A percentile compares a stretch with the other conserved stretches of the same genome.
These are phyloP conservation scores for Ceratocystis destructans DNA, from an alignment of 2,329 filamentous ascomycete species.

Conservation along the genomic window DNA sequence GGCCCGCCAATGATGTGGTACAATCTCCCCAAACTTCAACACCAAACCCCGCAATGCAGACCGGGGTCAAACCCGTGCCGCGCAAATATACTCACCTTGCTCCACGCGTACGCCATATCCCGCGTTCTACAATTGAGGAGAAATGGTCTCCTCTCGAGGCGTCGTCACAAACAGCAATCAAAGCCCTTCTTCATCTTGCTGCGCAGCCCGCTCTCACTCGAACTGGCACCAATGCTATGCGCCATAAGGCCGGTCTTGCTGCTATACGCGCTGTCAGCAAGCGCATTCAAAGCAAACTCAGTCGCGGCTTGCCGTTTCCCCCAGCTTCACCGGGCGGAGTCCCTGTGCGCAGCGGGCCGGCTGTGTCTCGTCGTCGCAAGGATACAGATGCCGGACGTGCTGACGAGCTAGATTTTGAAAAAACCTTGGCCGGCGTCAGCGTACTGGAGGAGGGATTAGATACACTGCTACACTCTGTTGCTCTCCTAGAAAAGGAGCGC, in stretches of 20 bases:
- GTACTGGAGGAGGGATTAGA: slow-evolving; percentile 45
- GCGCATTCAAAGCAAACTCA: slow-evolving; percentile 44
- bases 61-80: slow-evolving; percentile 26
- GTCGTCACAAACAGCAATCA: slow-evolving; percentile 42
- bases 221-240: slow-evolving; percentile 35
- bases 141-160: slow-evolving; percentile 51
- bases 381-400: slow-evolving; percentile 33
- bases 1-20: neutral
- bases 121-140: slow-evolving; percentile 47
- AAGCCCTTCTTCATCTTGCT: slow-evolving; percentile 42
- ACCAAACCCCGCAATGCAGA: slow-evolving; percentile 8
- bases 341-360: slow-evolving; percentile 13
- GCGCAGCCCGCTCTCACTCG: slow-evolving; percentile 49
- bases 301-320: slow-evolving; percentile 52
- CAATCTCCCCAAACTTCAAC: neutral
- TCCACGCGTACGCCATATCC: slow-evolving; percentile 39
- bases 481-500: slow-evolving; percentile 45
- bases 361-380: slow-evolving; percentile 23
- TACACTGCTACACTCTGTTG: slow-evolving; percentile 47
- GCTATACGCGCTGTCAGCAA: slow-evolving; percentile 42
- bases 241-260: slow-evolving; percentile 39
- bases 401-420: slow-evolving; percentile 52
- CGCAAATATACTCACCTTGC: slow-evolving; percentile 33
- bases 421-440: slow-evolving; percentile 45
- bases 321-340: slow-evolving; percentile 29